These are phyloP conservation scores for Globisporangium spinosum DNA, from an alignment of 352 stramenopile genomes.

Conservation along the genomic window DNA sequence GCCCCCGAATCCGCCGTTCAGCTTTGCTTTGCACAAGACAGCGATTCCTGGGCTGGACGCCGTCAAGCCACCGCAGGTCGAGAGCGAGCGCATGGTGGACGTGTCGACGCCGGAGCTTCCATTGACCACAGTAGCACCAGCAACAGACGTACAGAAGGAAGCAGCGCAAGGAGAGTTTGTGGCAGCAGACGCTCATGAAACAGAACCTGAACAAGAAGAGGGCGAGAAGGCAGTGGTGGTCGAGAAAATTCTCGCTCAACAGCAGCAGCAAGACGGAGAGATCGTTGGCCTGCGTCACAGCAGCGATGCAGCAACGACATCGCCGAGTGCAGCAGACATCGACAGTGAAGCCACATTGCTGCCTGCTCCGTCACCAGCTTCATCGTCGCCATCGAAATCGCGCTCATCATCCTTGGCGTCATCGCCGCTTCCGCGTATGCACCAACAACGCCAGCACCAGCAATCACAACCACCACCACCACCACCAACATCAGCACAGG, in stretches of 20 bases:
- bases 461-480: neutral
- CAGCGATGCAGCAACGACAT: neutral
- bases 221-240: neutral
- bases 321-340: neutral
- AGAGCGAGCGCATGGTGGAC: constrained; percentile 1
- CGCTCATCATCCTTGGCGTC: neutral
- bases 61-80: constrained; percentile 4
- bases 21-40: constrained; percentile 1
- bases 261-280: neutral
- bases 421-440: neutral
- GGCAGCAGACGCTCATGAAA: neutral
- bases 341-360: neutral
- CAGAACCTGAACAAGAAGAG: neutral
- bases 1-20: neutral
- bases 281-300: neutral
- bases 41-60: neutral
- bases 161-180: neutral
- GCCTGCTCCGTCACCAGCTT: neutral
- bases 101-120: neutral
- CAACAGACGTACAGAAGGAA: too few species aligned
- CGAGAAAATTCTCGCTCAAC: neutral
- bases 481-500: neutral
- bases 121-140: neutral
- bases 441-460: neutral
- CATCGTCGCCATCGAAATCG: neutral